A percentile compares a stretch with the other conserved stretches of the same genome.
phyloP scores from a whole-genome alignment of 331 rosid genomes.

The Telfairia occidentalis region DNA sequence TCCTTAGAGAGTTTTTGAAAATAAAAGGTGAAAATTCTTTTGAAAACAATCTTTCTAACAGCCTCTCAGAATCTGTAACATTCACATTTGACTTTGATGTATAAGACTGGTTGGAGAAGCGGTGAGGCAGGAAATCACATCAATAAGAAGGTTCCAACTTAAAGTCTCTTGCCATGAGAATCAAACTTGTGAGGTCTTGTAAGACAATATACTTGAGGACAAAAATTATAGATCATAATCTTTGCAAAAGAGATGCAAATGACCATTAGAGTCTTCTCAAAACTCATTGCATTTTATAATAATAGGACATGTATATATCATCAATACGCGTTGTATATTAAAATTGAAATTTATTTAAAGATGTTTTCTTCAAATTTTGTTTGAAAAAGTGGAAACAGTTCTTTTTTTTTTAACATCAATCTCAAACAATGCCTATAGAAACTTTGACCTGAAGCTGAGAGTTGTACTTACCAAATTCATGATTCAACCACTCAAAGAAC shows the following conservation, averaged over 20 bases:
- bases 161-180: no score
- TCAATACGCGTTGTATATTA: not conserved
- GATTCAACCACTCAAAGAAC: not conserved
- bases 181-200: not conserved
- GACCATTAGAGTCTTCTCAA: not conserved
- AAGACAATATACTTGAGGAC: constrained; percentile 7
- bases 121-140: not conserved
- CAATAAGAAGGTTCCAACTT: not conserved
- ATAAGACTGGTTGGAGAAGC: not conserved
- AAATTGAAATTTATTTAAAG: not conserved
- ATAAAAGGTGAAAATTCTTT: not conserved
- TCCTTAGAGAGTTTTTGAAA: not conserved
- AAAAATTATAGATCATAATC: constrained; percentile 4
- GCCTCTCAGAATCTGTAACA: no score
- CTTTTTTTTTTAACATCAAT: not conserved
- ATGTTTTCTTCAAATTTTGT: not conserved
- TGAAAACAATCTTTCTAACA: not conserved
- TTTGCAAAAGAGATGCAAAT: not conserved
- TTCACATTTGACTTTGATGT: not conserved
- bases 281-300: not conserved
- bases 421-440: not conserved
- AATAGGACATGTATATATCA: not conserved
- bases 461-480: not conserved
- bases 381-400: not conserved
- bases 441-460: not conserved